These are phyloP conservation scores for Candida bentonensis DNA, from an alignment of 805 yeast species.

Conservation along the genomic window DNA sequence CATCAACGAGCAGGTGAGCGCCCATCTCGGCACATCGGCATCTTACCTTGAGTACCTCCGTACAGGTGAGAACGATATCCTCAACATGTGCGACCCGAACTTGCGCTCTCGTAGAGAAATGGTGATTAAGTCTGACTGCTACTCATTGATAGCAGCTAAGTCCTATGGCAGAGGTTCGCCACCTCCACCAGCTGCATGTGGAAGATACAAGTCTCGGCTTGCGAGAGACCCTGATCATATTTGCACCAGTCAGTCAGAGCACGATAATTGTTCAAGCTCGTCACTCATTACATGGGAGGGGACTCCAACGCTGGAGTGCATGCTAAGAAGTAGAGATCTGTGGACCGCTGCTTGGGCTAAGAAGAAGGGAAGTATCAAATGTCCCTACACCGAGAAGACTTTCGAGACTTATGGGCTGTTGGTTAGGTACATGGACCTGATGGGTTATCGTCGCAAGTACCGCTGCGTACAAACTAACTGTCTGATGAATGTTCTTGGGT, in stretches of 20 bases:
- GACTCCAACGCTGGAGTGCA: background rate
- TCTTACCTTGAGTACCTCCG: background rate
- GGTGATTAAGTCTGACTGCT: background rate
- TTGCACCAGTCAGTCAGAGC: background rate
- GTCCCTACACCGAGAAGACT: background rate
- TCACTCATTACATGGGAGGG: background rate
- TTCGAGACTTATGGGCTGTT: background rate
- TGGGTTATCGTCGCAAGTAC: background rate
- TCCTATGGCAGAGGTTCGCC: background rate
- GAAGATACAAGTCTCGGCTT: background rate
- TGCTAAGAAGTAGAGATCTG: background rate
- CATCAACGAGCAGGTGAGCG: background rate
- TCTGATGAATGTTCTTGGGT: background rate
- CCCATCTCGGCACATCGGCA: background rate
- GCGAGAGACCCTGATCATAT: background rate
- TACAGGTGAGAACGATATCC: background rate
- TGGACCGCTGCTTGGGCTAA: background rate
- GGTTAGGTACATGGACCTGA: background rate
- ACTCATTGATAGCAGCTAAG: background rate
- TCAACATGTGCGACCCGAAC: background rate
- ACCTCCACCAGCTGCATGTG: background rate
- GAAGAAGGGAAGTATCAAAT: background rate
- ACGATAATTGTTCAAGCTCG: background rate
- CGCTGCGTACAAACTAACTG: background rate
- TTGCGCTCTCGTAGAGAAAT: background rate